Evolutionary conservation across 2,329 filamentous ascomycete genomes (phyloP).

Genomic region (Ophiostoma pallidulum): DNA sequence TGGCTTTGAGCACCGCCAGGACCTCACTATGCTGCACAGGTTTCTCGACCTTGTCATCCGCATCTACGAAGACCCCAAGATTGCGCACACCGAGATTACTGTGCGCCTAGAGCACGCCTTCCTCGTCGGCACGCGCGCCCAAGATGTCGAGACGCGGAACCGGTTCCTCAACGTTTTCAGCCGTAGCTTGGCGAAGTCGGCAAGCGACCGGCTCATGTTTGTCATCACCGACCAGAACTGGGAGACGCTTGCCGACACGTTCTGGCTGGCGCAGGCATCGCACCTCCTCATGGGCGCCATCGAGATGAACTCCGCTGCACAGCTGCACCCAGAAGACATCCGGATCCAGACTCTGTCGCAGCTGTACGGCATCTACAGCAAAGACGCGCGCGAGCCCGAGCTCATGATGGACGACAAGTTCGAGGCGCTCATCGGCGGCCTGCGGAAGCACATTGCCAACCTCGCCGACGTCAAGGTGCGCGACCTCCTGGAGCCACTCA

Average conservation of each 20-base stretch:
- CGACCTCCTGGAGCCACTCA: constrained; percentile 82
- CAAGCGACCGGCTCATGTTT: constrained; percentile 79
- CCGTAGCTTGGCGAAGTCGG: constrained; percentile 84
- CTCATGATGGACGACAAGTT: constrained; percentile 74
- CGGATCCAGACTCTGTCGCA: constrained; percentile 64
- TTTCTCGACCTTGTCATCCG: constrained; percentile 94
- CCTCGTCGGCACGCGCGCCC: constrained; percentile 84
- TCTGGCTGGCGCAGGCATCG: constrained; percentile 92
- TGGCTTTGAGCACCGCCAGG: constrained; percentile 76
- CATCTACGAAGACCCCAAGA: constrained; percentile 96
- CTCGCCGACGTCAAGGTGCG: constrained; percentile 77
- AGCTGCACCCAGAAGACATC: constrained; percentile 78
- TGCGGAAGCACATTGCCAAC: constrained; percentile 76
- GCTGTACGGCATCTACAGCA: constrained; percentile 62
- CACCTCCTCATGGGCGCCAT: constrained; percentile 87
- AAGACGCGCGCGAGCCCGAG: constrained; percentile 54
- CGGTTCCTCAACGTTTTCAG: constrained; percentile 96
- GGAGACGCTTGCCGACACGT: constrained; percentile 89
- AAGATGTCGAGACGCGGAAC: constrained; percentile 93
- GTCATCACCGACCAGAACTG: constrained; percentile 90
- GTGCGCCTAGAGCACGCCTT: constrained; percentile 98
- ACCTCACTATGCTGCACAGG: constrained; percentile 77
- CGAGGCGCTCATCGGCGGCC: constrained; percentile 66
- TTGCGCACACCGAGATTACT: constrained; percentile 87
- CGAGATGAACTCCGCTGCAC: constrained; percentile 70